phyloP scores from a whole-genome alignment of 2,329 filamentous ascomycete species.

The Sclerotinia sclerotiorum region DNA sequence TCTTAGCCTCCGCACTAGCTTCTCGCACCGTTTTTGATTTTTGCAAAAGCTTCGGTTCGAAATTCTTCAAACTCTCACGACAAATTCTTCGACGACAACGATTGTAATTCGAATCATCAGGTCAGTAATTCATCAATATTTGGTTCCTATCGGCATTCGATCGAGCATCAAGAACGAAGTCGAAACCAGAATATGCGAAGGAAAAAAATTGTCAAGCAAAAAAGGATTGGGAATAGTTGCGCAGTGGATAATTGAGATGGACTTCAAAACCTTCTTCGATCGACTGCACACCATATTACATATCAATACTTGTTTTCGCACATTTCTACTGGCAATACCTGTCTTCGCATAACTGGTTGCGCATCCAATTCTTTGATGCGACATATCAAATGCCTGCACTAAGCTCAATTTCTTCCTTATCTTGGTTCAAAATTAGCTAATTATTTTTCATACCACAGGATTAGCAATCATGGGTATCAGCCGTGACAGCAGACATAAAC shows the following conservation, averaged over 20 bases:
- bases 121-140: constrained; percentile 42
- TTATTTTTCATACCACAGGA: constrained; percentile 49
- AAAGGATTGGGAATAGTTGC: constrained; percentile 14
- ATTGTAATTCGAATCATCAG: constrained; percentile 51
- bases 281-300: constrained; percentile 17
- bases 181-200: constrained; percentile 3
- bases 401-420: not conserved
- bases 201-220: not conserved
- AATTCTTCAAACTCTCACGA: constrained; percentile 19
- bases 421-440: constrained; percentile 31
- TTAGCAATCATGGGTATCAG: constrained; percentile 98
- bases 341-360: constrained; percentile 8
- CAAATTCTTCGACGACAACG: constrained; percentile 34
- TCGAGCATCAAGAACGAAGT: constrained; percentile 8
- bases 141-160: not conserved
- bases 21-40: constrained; percentile 22
- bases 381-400: not conserved
- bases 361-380: constrained; percentile 12
- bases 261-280: constrained; percentile 8
- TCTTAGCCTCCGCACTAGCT: constrained; percentile 19
- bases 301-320: constrained; percentile 16
- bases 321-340: not conserved
- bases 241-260: constrained; percentile 14
- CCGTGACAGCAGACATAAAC: constrained; percentile 99
- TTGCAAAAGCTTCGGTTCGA: constrained; percentile 16